Percentiles rank a stretch among this genome's conserved stretches.
Conservation (phyloP, 352 stramenopile species). For the Pilasporangium apinafurcum region DNA sequence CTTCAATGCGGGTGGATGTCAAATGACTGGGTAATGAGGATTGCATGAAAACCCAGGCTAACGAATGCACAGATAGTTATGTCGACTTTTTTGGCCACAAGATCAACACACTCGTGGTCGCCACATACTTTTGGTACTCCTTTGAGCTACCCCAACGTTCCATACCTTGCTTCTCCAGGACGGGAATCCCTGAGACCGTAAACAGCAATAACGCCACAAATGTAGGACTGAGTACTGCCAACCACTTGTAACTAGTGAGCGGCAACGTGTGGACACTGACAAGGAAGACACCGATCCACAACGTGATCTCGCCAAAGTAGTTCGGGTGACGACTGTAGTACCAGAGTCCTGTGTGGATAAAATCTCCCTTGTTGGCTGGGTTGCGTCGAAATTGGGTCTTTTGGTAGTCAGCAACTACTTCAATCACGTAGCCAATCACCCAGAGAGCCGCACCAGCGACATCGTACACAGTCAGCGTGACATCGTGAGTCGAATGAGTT, state of each 20-base stretch:
- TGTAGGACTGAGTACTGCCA: slow-evolving; percentile 39
- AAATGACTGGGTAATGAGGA: no score
- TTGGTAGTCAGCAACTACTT: slow-evolving; percentile 74
- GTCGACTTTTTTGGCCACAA: slow-evolving; percentile 10
- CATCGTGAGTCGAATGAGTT: slow-evolving; percentile 22
- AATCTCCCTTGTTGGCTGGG: slow-evolving; percentile 59
- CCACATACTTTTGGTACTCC: slow-evolving; percentile 73
- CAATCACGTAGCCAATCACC: slow-evolving; percentile 60
- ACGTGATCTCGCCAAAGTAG: slow-evolving; percentile 89
- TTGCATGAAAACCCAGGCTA: no score
- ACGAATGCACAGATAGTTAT: no score
- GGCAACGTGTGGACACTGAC: slow-evolving; percentile 33
- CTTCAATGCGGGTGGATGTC: no score
- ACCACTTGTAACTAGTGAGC: slow-evolving; percentile 25
- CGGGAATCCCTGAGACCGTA: slow-evolving; percentile 55
- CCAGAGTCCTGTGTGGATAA: slow-evolving; percentile 80
- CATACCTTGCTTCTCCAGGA: slow-evolving; percentile 67
- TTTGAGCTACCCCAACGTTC: slow-evolving; percentile 52
- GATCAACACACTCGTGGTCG: slow-evolving; percentile 51
- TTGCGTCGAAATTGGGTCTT: slow-evolving; percentile 75
- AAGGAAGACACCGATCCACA: slow-evolving; percentile 76
- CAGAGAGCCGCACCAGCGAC: slow-evolving; percentile 42
- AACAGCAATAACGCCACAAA: slow-evolving; percentile 66
- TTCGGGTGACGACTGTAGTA: slow-evolving; percentile 88
- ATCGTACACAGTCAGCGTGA: slow-evolving; percentile 22